Evolutionary conservation across 108 stramenopile genomes (phyloP).

Genomic region (Aurantiochytrium sp.): DNA sequence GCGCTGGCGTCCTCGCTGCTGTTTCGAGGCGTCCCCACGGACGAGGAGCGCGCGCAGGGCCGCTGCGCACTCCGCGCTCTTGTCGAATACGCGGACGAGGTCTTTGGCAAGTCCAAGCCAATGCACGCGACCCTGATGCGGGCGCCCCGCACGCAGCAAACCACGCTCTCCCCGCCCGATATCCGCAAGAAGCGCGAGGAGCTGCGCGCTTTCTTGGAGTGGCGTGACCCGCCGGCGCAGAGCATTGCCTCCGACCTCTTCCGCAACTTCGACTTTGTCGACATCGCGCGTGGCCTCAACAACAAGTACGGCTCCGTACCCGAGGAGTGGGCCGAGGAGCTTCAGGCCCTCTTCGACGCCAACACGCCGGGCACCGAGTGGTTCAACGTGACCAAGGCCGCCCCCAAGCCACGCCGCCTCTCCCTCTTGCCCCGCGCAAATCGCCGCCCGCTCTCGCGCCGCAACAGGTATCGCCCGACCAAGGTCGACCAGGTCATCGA

Average conservation of each 20-base stretch:
- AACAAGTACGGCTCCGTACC: slow-evolving; percentile 13
- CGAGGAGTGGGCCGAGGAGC: neutral
- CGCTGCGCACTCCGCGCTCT: neutral
- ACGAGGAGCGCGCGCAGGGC: neutral
- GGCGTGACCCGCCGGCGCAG: neutral
- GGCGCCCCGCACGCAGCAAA: neutral
- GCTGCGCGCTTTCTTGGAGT: neutral
- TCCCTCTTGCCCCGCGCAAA: neutral
- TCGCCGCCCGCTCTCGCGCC: neutral
- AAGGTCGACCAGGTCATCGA: slow-evolving; percentile 6
- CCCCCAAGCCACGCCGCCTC: neutral
- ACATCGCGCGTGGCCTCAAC: neutral
- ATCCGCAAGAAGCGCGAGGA: neutral
- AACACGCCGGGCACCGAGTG: neutral
- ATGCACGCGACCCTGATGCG: neutral
- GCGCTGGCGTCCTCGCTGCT: neutral
- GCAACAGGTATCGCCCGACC: neutral
- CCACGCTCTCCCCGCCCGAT: neutral
- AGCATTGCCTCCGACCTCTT: neutral
- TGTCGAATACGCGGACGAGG: neutral
- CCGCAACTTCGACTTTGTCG: neutral
- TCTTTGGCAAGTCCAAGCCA: neutral
- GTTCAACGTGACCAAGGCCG: neutral
- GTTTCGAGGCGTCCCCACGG: neutral
- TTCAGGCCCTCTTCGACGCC: neutral